Base-by-base conservation (phyloP, 495 filamentous ascomycete species). In the Usnea hakonensis region DNA sequence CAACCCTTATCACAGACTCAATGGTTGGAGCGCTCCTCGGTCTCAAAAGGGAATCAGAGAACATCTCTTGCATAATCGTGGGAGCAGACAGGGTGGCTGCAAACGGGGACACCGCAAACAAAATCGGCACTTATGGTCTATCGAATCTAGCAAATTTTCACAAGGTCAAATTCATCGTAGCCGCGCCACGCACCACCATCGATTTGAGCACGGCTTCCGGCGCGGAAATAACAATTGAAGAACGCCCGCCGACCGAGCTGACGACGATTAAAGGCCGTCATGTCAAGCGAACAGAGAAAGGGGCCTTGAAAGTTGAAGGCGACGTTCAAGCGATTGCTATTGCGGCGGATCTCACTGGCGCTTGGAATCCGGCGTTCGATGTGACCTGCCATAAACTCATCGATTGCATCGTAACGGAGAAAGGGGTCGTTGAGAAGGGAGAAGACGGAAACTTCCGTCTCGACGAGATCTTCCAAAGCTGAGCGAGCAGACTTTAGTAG, bases 351-450 rank as follows among this genome's bases (percentile, higher is more conserved):
- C 82, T 83, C 3, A 94, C 96, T 50, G 77, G 77, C 50, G 90
- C 96, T 26, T 98, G 93, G 90, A 98, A 98, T 69, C 94, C 95
- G 33, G 87, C 91, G 23, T 98, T 98, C 69, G 94, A 98, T 72
- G 87, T 98, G 33, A 97, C 94, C 3, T 93, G 94, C 0, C 78
- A 86, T 36, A 79, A 80, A 50, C 77, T 97, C 33, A 96, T 98
- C 63, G 95, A 97, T 76, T 92, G 87, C 9, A 89, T 98, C 66
- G 88, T 97, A 57, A 97, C 94, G 0, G 94, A 98, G 75, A 83
- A 88, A 61, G 93, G 94, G 5, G 88, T 95, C 19, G 85, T 90
- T 13, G 87, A 91, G 69, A 94, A 90, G 75, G 82, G 78, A 32
- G 64, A 71, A n/a, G 79, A 88, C 58, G 91, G 88, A n/a, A 73